Base-by-base conservation (phyloP, 331 rosid species). In the Arachis monticola region DNA sequence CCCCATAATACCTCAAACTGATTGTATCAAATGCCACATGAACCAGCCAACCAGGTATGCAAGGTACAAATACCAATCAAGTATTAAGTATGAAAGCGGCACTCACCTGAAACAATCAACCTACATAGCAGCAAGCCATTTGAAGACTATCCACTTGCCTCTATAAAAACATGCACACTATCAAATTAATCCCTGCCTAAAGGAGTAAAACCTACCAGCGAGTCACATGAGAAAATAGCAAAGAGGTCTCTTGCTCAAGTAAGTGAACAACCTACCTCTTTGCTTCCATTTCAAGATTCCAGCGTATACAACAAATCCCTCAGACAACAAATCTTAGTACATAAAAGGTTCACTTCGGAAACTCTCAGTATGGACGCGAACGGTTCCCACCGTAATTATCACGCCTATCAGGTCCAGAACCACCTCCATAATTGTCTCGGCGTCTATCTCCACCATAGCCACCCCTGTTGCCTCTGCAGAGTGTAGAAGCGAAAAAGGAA, bases 31-130 rank as follows among this genome's bases (percentile, higher is more conserved):
- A 77, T 77, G 87, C 81, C 76, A 80, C 73, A 60, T 64, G 78
- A 62, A 53, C 80, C 57, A 58, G 66, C 44, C 67, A 62, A 53
- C 80, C 57, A 58, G 66, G 50, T 62, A 74, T 73, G 69, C 78
- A 77, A 65, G 77, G 85, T 58, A 79, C 41, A 70, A 52, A 69
- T 69, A 70, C 74, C 88, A 84, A 81, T 75, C 85, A 74, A 77
- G 83, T 67, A 65, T 73, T 57, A 83, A 84, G 74, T 77, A 76
- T 67, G 84, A 81, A 77, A 84, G 87, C 84, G 66, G 85, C 92
- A 89, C 98, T 95, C 99, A 95, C 99, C 99, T 95, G 99, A 86
- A 92, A 88, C 72, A 85, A 86, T 88, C 91, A 90, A 95, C 92
- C 97, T 95, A 90, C 88, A 89, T 95, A 95, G 96, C 99, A 87